Base-by-base conservation (phyloP, 2,329 filamentous ascomycete genomes). In the Fusarium agapanthi region DNA sequence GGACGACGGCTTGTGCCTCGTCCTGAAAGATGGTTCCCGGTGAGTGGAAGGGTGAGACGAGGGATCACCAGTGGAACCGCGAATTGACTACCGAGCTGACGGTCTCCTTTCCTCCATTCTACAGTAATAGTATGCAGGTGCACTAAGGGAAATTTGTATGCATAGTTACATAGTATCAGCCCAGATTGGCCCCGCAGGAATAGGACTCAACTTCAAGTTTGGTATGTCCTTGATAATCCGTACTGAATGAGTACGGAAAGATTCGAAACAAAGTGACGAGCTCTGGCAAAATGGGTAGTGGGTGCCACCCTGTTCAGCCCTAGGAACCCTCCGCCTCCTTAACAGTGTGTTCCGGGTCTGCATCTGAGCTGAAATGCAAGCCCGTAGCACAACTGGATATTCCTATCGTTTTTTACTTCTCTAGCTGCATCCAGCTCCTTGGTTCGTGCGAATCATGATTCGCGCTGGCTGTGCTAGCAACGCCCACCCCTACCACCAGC, bases 241-340 rank as follows among this genome's bases (percentile, higher is more conserved):
- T 18, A 26, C 30, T 48, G 24, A 26, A 32, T 48, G 28, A 24
- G 8, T 48, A 45, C 43, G 13, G 43, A 45, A 20, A 44, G 28
- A 72, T 37, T 51, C 48, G 60, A 70, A 73, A 47, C 66, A 38
- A 43, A 55, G 22, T 32, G 37, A 55, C 24, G 50, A 53, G 34
- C 26, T 57, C 40, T 38, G 58, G 40, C 37, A 51, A 30, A 37
- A 26, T 50, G 34, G 28, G 24, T 43, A 58, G 61, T 62, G 57
- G 72, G 48, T 69, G 60, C 48, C 65, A 67, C 55, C 61, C 69
- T 61, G 44, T 76, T 77, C 75, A 77, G 75, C 75, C 75, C 72
- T 77, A 74, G 60, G 71, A 68, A 41, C 53, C 34, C 45, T 58
- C 50, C 47, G 53, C 32, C 45, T 58, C 50, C 47, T 55, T 47